Base-by-base conservation (phyloP, 306 rosid species). In the Boehmeria nivea region DNA sequence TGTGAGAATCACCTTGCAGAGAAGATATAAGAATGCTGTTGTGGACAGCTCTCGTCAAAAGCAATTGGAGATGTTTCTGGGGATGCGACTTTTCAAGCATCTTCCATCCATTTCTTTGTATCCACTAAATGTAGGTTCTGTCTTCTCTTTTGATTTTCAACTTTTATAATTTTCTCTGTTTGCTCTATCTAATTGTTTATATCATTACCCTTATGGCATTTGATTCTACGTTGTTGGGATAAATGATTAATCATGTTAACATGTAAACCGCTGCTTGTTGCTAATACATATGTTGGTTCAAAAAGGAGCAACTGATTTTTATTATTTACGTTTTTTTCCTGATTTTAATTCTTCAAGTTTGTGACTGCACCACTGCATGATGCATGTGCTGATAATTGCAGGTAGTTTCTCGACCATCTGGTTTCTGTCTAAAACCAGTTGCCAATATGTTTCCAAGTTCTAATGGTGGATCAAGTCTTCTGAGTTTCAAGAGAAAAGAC, bases 11-110 rank as follows among this genome's bases (percentile, higher is more conserved):
- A 93, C 96, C 62, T 62, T 87, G 78, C 99, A 83, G 82, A 85
- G 99, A 64, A 79, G 99, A 76, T 93, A 85, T 64, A 79, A 87
- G 78, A 93, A 93, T 87, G 89, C 88, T 21, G 27, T 93, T 51
- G 99, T 87, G 57, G 99, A 93, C 70, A 93, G 96, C 72, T 84
- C 95, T 73, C 96, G 99, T 64, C 99, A 93, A 79, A 93, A 85
- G 89, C 95, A 87, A 38, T 68, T 87, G 69, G 94, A 93, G 74
- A 81, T 93, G 83, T 93, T 87, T 78, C 99, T 93, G 18, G 99
- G 99, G 45, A 76, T 77, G 81, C 83, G 96, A 77, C 87, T 87
- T 74, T 87, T 87, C 83, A 93, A 83, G 87, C 99, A 93, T 76
- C 99, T 93, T 72, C 99, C 99, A 65, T 87, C 99, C 36, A 68